phyloP scores from a whole-genome alignment of 2,329 filamentous ascomycete genomes.

The Pseudogymnoascus sp. region DNA sequence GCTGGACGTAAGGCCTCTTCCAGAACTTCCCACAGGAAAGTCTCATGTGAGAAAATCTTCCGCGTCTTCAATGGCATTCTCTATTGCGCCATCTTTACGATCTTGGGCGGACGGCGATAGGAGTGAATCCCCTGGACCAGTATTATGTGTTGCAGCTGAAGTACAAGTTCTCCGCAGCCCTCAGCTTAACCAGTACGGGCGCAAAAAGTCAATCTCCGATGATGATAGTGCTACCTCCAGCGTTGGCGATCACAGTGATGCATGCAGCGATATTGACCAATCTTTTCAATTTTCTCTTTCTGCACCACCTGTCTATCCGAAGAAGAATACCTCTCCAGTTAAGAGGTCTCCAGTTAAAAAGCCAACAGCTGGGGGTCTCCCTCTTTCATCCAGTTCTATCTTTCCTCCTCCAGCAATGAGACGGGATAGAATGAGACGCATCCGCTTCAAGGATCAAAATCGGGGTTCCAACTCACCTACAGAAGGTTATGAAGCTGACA shows the following conservation, averaged over 20 bases:
- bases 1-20: slow-evolving; percentile 16
- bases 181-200: neutral
- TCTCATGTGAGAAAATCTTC: neutral
- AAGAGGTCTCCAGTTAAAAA: neutral
- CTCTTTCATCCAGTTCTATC: neutral
- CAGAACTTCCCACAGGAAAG: neutral
- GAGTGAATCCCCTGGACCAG: slow-evolving; percentile 16
- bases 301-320: neutral
- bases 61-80: neutral
- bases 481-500: neutral
- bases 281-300: neutral
- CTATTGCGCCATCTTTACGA: neutral
- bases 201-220: neutral
- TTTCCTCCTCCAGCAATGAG: neutral
- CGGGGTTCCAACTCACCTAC: neutral
- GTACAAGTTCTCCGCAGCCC: slow-evolving; percentile 5
- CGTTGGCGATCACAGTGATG: neutral
- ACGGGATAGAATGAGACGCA: neutral
- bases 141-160: slow-evolving; percentile 14
- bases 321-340: neutral
- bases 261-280: neutral
- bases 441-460: neutral
- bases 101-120: slow-evolving; percentile 2
- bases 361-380: neutral
- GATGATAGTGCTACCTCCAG: neutral